phyloP scores from a whole-genome alignment of 2,329 filamentous ascomycete genomes.

The Colletotrichum lupini region DNA sequence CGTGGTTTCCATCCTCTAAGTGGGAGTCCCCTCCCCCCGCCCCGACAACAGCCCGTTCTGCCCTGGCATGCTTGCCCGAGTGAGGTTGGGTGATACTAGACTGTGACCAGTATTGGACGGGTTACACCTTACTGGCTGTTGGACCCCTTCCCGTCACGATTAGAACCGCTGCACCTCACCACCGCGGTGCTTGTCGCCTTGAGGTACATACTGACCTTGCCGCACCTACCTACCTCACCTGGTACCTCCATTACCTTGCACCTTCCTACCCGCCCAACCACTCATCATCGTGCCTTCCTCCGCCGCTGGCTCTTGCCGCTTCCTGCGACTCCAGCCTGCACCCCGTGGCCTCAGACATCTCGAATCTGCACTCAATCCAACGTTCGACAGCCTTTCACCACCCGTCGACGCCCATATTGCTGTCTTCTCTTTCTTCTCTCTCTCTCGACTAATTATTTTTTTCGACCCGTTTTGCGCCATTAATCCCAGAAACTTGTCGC shows the following conservation, averaged over 20 bases:
- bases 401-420: background rate
- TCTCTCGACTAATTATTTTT: slow-evolving; percentile 1
- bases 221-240: background rate
- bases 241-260: too few species aligned
- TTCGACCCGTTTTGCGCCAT: slow-evolving; percentile 5
- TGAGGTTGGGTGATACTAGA: background rate
- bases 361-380: slow-evolving; percentile 8
- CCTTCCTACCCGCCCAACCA: background rate
- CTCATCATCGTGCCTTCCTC: background rate
- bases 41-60: background rate
- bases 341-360: slow-evolving; percentile 1
- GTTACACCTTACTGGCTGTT: background rate
- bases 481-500: background rate
- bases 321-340: background rate
- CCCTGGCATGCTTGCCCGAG: slow-evolving; percentile 1
- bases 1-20: background rate
- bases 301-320: background rate
- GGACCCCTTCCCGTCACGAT: background rate
- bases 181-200: background rate
- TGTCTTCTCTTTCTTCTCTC: background rate
- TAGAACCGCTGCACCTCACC: background rate
- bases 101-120: background rate
- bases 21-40: background rate
- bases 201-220: background rate
- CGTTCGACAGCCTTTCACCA: background rate